Base-by-base conservation (phyloP, 1,139 yeast genomes). In the Saccharomyces hybrid region DNA sequence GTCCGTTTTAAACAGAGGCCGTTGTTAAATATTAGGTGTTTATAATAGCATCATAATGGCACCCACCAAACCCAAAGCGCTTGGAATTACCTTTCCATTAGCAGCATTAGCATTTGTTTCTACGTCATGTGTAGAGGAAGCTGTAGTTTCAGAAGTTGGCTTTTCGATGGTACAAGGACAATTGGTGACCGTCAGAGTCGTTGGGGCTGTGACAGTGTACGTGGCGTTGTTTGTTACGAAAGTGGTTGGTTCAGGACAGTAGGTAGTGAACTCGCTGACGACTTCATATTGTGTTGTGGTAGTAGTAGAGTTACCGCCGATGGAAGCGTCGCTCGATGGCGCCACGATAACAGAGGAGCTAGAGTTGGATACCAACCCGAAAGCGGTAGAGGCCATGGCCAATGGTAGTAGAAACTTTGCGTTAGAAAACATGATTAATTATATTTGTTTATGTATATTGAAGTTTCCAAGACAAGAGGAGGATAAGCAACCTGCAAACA, bases 151-250 rank as follows among this genome's bases (percentile, higher is more conserved):
- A 38, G 42, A 38, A 7, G 23, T 11, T 14, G 42, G 42, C 42
- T 38, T 38, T 11, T 38, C 42, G 25, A 38, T 38, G 3, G 42
- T 38, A 38, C 42, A 38, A 38, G 78, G 78, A 64, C 77, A 74
- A 67, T 76, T 79, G 57, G 83, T 78, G 70, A 80, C 73, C 64
- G 82, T 78, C 63, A 81, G 64, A 58, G 41, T 27, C n/a, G 52
- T 51, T 25, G 52, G 52, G 8, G 48, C 52, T 11, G 51, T 51
- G 1, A 46, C 51, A 9, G 46, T 32, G 47, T 32, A 32, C 1
- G 44, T 32, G 1, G 25, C 26, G 23, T 23, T 23, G 13, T 42
- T 19, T 19, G 23, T 19, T 19, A 19, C 23, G 23, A 19, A 19
- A 3, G 23, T 19, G 23, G 23, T 19, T 19, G 23, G 23, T 19